phyloP scores from a whole-genome alignment of 2,329 filamentous ascomycete species.

The Colletotrichum gloeosporioides region DNA sequence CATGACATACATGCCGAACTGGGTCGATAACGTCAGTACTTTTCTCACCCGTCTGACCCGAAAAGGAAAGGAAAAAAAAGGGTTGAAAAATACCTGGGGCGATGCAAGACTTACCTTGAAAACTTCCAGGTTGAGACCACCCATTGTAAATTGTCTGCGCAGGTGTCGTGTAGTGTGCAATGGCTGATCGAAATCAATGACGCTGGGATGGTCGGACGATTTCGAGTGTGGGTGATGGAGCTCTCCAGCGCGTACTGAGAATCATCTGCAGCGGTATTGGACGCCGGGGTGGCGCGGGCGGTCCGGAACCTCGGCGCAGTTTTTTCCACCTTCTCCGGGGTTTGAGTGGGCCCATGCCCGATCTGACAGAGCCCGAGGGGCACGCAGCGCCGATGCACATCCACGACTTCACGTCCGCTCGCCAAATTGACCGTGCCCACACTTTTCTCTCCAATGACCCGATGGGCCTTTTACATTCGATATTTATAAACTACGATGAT shows the following conservation, averaged over 20 bases:
- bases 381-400: background rate
- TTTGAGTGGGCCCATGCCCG: conserved; percentile 3
- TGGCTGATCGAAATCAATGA: background rate
- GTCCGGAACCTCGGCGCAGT: conserved; percentile 10
- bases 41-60: background rate
- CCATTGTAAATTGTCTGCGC: conserved; percentile 51
- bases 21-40: background rate
- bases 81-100: background rate
- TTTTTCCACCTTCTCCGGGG: conserved; percentile 16
- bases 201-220: conserved; percentile 1
- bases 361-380: conserved; percentile 10
- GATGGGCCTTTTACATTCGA: background rate
- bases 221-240: background rate
- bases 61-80: background rate
- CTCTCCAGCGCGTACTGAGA: background rate
- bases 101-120: conserved; percentile 71
- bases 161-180: background rate
- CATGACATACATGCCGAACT: conserved; percentile 99
- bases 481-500: conserved; percentile 12
- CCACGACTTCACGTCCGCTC: background rate
- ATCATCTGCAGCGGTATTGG: conserved; percentile 15
- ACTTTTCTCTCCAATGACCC: background rate
- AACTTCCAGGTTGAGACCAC: conserved; percentile 84
- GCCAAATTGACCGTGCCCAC: background rate
- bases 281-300: background rate